phyloP scores from a whole-genome alignment of 306 rosid species.

The Sophora flavescens region DNA sequence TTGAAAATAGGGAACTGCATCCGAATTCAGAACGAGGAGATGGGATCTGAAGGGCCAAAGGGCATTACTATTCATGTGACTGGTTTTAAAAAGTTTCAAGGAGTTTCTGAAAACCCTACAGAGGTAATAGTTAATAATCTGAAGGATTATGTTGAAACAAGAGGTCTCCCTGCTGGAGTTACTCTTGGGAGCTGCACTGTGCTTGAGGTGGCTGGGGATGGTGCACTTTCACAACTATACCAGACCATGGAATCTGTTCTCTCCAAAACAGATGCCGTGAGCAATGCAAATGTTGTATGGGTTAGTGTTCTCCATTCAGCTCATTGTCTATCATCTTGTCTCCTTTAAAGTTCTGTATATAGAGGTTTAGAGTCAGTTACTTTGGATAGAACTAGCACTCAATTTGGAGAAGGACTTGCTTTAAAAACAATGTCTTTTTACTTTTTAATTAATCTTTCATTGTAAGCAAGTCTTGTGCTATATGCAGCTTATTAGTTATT shows the following conservation, averaged over 20 bases:
- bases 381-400: slow-evolving; percentile 4
- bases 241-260: slow-evolving; percentile 68
- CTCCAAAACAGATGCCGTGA: slow-evolving; percentile 40
- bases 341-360: not conserved
- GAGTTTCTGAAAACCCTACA: slow-evolving; percentile 82
- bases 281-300: slow-evolving; percentile 77
- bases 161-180: slow-evolving; percentile 74
- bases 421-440: not conserved
- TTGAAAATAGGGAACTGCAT: slow-evolving; percentile 78
- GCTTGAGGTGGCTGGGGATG: slow-evolving; percentile 78
- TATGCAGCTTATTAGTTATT: slow-evolving; percentile 1
- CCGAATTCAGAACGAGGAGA: slow-evolving; percentile 55
- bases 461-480: not conserved
- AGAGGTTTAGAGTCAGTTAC: not conserved
- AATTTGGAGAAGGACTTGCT: slow-evolving; percentile 23
- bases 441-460: too few relatives aligned
- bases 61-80: slow-evolving; percentile 73
- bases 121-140: slow-evolving; percentile 71
- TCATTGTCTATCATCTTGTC: not conserved
- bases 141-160: slow-evolving; percentile 65
- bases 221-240: slow-evolving; percentile 62
- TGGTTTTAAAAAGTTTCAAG: slow-evolving; percentile 87
- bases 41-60: slow-evolving; percentile 92
- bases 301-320: slow-evolving; percentile 57
- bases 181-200: slow-evolving; percentile 83